A percentile compares a stretch with the other conserved stretches of the same genome.
Conservation (phyloP, 2,329 filamentous ascomycete genomes). For the Ophiostoma himal-ulmi region DNA sequence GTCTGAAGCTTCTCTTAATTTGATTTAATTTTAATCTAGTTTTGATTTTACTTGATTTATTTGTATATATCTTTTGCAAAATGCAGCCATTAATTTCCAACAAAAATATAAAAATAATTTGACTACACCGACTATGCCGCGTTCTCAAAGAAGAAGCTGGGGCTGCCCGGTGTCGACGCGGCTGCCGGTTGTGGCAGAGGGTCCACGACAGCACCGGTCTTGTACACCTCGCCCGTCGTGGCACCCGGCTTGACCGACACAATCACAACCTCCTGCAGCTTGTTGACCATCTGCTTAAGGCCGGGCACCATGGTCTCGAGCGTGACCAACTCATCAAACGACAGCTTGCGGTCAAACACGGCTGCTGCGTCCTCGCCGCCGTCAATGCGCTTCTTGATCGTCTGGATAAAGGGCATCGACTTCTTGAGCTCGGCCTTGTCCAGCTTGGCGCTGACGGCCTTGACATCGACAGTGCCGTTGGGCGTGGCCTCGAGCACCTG, state of each 20-base stretch:
- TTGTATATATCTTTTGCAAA: neutral
- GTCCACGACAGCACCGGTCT: conserved; percentile 46
- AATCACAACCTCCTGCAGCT: conserved; percentile 54
- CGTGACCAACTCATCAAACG: conserved; percentile 78
- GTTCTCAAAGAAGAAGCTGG: conserved; percentile 29
- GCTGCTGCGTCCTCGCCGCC: conserved; percentile 58
- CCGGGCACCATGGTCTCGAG: conserved; percentile 65
- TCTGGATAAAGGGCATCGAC: conserved; percentile 94
- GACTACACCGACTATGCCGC: conserved; percentile 8
- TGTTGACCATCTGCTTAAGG: conserved; percentile 49
- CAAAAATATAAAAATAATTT: neutral
- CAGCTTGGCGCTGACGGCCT: conserved; percentile 70
- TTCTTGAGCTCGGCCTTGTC: conserved; percentile 91
- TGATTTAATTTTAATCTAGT: no score
- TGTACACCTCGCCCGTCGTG: conserved; percentile 56
- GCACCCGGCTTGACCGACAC: conserved; percentile 64
- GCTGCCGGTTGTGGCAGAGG: conserved; percentile 58
- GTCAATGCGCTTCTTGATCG: conserved; percentile 74
- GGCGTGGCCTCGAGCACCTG: conserved; percentile 36
- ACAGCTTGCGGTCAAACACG: conserved; percentile 77
- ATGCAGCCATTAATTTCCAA: no score
- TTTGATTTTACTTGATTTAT: neutral
- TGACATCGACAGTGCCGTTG: conserved; percentile 54
- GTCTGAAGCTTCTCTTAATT: neutral
- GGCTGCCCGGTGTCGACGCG: conserved; percentile 65